Conservation (phyloP, 169 alveolate species). For the Blepharisma undulans region DNA sequence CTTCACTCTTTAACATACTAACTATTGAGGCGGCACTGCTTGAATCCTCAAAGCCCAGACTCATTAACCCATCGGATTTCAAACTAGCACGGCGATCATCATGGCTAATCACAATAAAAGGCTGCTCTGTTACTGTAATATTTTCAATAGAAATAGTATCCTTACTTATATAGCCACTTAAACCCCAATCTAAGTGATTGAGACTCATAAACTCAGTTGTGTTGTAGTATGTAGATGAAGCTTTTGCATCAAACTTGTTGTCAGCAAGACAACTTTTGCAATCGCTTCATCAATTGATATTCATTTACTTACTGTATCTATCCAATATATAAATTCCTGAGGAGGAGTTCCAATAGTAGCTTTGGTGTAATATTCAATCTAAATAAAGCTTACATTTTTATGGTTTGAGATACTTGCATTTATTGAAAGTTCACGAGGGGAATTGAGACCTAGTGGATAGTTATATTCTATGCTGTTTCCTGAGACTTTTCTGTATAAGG, state of each 20-base stretch:
- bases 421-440: no score
- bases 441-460: no score
- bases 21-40: neutral
- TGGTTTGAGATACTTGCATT: neutral
- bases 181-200: neutral
- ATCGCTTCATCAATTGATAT: constrained; percentile 33
- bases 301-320: constrained; percentile 48
- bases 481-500: no score
- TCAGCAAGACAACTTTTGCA: neutral
- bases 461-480: no score
- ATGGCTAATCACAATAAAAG: neutral
- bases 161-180: neutral
- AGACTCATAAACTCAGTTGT: neutral
- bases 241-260: neutral
- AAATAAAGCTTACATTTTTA: neutral
- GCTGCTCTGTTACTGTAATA: neutral
- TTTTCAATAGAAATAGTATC: neutral
- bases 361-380: neutral
- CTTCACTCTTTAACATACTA: neutral
- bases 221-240: neutral
- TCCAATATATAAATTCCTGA: neutral
- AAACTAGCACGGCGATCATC: neutral
- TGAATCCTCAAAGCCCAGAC: neutral
- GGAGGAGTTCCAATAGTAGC: constrained; percentile 24
- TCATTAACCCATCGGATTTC: constrained; percentile 18